Evolutionary conservation across 2,329 filamentous ascomycete species (phyloP).

Genomic region (Epichloe hybrida): DNA sequence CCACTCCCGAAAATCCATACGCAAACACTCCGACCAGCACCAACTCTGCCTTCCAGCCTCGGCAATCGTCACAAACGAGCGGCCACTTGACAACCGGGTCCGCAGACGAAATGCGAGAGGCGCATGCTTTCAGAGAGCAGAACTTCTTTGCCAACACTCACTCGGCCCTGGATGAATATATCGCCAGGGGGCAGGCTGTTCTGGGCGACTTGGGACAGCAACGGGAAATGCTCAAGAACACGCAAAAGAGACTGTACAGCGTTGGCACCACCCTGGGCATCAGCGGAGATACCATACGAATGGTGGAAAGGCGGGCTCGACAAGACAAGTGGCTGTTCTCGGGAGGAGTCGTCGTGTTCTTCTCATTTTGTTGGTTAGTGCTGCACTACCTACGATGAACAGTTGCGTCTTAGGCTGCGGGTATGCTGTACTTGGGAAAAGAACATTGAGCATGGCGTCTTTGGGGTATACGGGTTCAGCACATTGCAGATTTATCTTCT

Average conservation of each 20-base stretch:
- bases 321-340: constrained; percentile 99
- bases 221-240: constrained; percentile 87
- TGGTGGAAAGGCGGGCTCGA: constrained; percentile 81
- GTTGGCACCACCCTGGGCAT: constrained; percentile 90
- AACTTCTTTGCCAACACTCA: constrained; percentile 75
- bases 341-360: constrained; percentile 73
- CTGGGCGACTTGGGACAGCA: constrained; percentile 80
- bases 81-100: constrained; percentile 26
- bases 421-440: neutral
- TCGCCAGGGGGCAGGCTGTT: constrained; percentile 81
- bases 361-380: constrained; percentile 83
- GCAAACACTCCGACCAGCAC: constrained; percentile 36
- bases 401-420: neutral
- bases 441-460: constrained; percentile 8
- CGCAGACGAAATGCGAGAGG: constrained; percentile 57
- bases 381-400: constrained; percentile 60
- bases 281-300: constrained; percentile 90
- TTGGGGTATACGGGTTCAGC: constrained; percentile 7
- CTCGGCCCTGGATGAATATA: constrained; percentile 80
- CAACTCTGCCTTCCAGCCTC: constrained; percentile 25
- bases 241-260: constrained; percentile 79
- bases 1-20: constrained; percentile 90
- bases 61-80: constrained; percentile 25
- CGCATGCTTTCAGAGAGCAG: constrained; percentile 78
- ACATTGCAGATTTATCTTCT: constrained; percentile 3